Evolutionary conservation across 352 stramenopile species (phyloP), one percentile per base, ranked within the genome.

Genomic region (Detonula confervacea): DNA sequence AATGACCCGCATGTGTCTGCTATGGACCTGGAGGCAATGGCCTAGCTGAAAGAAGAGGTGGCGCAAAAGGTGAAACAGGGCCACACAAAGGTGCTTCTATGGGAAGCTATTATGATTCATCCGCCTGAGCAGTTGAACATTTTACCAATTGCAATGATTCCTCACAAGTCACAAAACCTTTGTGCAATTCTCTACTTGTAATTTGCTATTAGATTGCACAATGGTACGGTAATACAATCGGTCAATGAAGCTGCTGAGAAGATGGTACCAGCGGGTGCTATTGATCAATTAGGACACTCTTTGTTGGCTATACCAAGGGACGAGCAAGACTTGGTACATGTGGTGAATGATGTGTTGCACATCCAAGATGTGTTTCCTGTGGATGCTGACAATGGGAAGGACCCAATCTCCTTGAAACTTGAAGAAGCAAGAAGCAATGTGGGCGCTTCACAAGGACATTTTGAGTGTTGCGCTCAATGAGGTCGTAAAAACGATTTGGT

Each of bases 121-220:
- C 55, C 27, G 12, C 55, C 44, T 1, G 1, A n/a, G n/a, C 25
- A 69, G 16, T 39, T 79, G 0, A 83, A 83, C 30, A 64, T 83
- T 22, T 79, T 55, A 20, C 68, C 39, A 35, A 14, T 83, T 5
- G 55, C 68, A 60, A 67, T 71, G 37, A 72, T 83, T 7, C 75
- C 75, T 16, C 68, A 79, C 35, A 83, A 83, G 30, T 76, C 51
- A 18, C 9, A 35, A 1, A 24, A 37, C 12, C 73, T 56, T 37
- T 22, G 47, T 7, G 22, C 44, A 22, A 69, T 80, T 37, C 27
- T 80, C n/a, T 54, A 80, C 33, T 27, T 73, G 5, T 80, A 52
- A 22, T 80, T 70, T 56, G 1, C 22, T 0, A 24, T 80, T 3
- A 2, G 30, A 2, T 25, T 68, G 1, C 2, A 44, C 9, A 18